These are phyloP conservation scores for Polytrichum commune DNA, from an alignment of 225 moss, liverwort and hornwort genomes.

Conservation along the genomic window DNA sequence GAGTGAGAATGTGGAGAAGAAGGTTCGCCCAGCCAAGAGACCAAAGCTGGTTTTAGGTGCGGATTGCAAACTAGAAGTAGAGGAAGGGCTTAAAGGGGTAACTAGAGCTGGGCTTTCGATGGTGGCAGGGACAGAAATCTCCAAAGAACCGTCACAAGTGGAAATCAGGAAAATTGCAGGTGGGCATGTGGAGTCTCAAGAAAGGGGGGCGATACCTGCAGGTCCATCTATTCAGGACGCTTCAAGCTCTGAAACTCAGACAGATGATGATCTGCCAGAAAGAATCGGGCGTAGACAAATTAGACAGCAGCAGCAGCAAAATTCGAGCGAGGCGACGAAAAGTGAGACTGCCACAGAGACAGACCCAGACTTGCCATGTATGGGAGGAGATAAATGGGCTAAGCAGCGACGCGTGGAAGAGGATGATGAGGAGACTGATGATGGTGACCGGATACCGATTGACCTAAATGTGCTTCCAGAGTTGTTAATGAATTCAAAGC, in stretches of 20 bases:
- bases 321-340: slow-evolving; percentile 49
- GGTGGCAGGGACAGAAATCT: slow-evolving; percentile 8
- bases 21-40: slow-evolving; percentile 38
- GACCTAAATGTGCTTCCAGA: slow-evolving; percentile 57
- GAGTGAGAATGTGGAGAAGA: slow-evolving; percentile 31
- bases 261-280: slow-evolving; percentile 49
- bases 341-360: slow-evolving; percentile 66
- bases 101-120: slow-evolving; percentile 19
- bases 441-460: slow-evolving; percentile 44
- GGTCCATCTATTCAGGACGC: slow-evolving; percentile 6
- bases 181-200: slow-evolving; percentile 11
- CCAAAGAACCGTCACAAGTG: slow-evolving; percentile 7
- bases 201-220: not conserved
- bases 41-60: slow-evolving; percentile 48
- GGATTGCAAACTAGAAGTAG: slow-evolving; percentile 58
- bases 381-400: slow-evolving; percentile 17
- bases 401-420: slow-evolving; percentile 12
- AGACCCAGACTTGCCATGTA: slow-evolving; percentile 38
- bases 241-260: slow-evolving; percentile 55
- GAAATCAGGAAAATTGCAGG: slow-evolving; percentile 14
- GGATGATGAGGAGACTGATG: slow-evolving; percentile 30
- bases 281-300: slow-evolving; percentile 25
- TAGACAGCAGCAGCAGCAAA: slow-evolving; percentile 17
- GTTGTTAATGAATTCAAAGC: slow-evolving; percentile 46
- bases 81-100: slow-evolving; percentile 21